Conservation (phyloP, 2,329 filamentous ascomycete species). For the Colletotrichum musicola region DNA sequence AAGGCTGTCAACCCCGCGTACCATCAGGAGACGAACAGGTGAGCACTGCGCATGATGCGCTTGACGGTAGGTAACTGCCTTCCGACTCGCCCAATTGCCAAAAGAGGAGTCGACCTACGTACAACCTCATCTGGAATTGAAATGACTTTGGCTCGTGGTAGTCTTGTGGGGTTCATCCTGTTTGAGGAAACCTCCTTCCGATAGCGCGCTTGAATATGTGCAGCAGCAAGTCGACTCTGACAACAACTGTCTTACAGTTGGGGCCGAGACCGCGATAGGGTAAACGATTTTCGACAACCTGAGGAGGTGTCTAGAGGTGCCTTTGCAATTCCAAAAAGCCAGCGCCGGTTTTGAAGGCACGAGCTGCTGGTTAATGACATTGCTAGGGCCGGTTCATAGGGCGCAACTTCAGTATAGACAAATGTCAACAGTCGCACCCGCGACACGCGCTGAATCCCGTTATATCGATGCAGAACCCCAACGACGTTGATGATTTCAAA, state of each 20-base stretch:
- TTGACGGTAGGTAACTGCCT: background rate
- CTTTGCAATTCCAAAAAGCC: background rate
- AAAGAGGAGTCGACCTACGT: background rate
- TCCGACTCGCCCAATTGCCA: background rate
- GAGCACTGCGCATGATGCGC: slow-evolving; percentile 9
- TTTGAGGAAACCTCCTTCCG: background rate
- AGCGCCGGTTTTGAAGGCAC: too few species aligned
- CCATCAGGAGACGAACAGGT: background rate
- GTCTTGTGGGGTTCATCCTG: background rate
- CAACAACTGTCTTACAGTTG: too few species aligned
- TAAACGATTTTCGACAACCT: background rate
- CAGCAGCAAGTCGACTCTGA: background rate
- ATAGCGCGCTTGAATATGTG: background rate
- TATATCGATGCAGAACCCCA: too few species aligned
- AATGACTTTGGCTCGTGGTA: background rate
- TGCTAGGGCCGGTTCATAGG: too few species aligned
- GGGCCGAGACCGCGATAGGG: background rate
- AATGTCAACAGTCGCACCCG: too few species aligned
- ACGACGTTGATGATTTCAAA: too few species aligned
- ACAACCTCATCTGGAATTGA: background rate
- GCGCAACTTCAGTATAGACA: too few species aligned
- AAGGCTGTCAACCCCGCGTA: background rate
- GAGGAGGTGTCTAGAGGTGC: background rate
- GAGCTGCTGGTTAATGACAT: too few species aligned
- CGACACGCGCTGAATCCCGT: too few species aligned